A percentile compares a stretch with the other conserved stretches of the same genome.
These are phyloP conservation scores for Lasiosphaeriaceae sp. DNA, from an alignment of 495 filamentous ascomycete species.

Conservation along the genomic window DNA sequence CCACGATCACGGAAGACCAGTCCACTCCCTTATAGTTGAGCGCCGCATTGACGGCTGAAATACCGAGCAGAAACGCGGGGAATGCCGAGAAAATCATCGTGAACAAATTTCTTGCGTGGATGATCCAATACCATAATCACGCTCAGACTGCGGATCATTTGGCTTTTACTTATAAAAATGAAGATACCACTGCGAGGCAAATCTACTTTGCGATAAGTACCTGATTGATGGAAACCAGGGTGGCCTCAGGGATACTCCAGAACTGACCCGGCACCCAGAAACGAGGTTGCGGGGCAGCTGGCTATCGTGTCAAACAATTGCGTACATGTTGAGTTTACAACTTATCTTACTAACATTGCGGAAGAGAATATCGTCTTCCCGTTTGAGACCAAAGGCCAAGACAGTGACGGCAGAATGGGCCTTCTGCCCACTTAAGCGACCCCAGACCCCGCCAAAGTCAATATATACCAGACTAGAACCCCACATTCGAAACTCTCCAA, in stretches of 20 bases:
- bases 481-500: slow-evolving; percentile 8
- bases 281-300: background rate
- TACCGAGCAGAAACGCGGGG: slow-evolving; percentile 13
- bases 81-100: slow-evolving; percentile 19
- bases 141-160: background rate
- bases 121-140: background rate
- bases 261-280: background rate
- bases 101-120: background rate
- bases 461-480: slow-evolving; percentile 12
- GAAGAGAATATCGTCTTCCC: background rate
- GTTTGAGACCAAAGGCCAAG: background rate
- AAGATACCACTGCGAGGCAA: too few relatives aligned
- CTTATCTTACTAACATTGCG: too few relatives aligned
- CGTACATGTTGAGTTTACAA: background rate
- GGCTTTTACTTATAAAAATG: background rate
- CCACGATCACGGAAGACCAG: slow-evolving; percentile 65
- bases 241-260: background rate
- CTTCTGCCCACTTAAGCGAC: background rate
- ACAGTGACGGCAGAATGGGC: background rate
- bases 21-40: slow-evolving; percentile 66
- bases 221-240: slow-evolving; percentile 24
- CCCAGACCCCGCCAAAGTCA: slow-evolving; percentile 11
- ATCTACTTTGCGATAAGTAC: background rate
- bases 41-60: slow-evolving; percentile 32
- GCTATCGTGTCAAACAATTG: background rate